Evolutionary conservation across 495 filamentous ascomycete species (phyloP), one percentile per base, ranked within the genome.

Genomic region (Hypoxylon fuscum): DNA sequence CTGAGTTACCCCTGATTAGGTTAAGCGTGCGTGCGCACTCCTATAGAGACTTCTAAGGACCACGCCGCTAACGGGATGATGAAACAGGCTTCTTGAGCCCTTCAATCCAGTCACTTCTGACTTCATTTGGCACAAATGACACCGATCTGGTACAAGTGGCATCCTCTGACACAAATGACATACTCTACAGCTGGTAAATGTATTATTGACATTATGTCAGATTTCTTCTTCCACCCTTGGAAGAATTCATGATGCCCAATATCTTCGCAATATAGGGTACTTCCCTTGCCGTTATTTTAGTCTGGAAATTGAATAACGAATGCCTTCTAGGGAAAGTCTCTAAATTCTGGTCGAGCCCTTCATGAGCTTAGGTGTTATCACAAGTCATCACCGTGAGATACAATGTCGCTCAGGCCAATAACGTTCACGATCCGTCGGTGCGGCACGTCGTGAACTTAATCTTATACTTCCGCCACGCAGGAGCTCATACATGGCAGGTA

Each of bases 361-460:
- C n/a, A n/a, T n/a, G n/a, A n/a, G n/a, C n/a, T n/a, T n/a, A n/a
- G n/a, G n/a, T n/a, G n/a, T n/a, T n/a, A 22, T 29, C 17, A 37
- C 9, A 40, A 40, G n/a, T 14, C 25, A 14, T 25, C 12, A n/a
- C 38, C 23, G 12, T 23, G 9, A 23, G 14, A 32, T 32, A 29
- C 23, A 44, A 4, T 15, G 51, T 45, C 18, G 54, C 44, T 32
- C 14, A 7, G 7, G 17, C 5, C 29, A n/a, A 41, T 48, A 66
- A 31, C 40, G 45, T 66, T 61, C 57, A 53, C 25, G 34, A 25
- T 59, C 45, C 11, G 45, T 52, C 40, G 18, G 32, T 56, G 57
- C 41, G 56, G 12, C 43, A 60, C 40, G 32, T 45, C 21, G 12
- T 57, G n/a, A 57, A 61, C 63, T 56, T 29, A 61, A 32, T 57